Percentiles rank a stretch among this genome's conserved stretches.
These are phyloP conservation scores for Aspergillus heteromorphus DNA, from an alignment of 495 filamentous ascomycete species.

Conservation along the genomic window DNA sequence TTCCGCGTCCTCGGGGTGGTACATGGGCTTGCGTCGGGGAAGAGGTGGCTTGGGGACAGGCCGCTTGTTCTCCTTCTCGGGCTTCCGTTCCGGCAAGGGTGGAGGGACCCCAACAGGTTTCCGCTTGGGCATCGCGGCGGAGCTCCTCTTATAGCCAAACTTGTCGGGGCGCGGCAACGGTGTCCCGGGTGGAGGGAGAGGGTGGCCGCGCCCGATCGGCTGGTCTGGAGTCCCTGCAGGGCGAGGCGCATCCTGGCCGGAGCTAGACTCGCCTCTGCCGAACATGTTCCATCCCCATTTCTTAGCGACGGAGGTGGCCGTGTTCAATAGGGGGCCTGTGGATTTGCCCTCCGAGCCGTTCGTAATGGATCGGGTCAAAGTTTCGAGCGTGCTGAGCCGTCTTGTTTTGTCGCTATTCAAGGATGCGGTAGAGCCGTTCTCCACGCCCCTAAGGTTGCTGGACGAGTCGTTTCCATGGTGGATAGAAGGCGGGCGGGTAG, in stretches of 20 bases:
- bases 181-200: constrained; percentile 48
- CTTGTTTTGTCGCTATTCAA: constrained; percentile 27
- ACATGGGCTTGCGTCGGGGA: constrained; percentile 33
- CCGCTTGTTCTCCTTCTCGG: constrained; percentile 19
- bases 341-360: constrained; percentile 25
- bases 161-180: constrained; percentile 71
- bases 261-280: constrained; percentile 45
- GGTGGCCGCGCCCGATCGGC: constrained; percentile 66
- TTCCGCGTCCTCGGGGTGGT: constrained; percentile 15
- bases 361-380: constrained; percentile 30
- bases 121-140: constrained; percentile 55
- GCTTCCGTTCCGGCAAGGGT: constrained; percentile 25
- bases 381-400: constrained; percentile 39
- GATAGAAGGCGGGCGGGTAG: constrained; percentile 23
- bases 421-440: constrained; percentile 26
- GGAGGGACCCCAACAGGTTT: constrained; percentile 49
- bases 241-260: constrained; percentile 28
- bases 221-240: constrained; percentile 52
- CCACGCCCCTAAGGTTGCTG: constrained; percentile 25
- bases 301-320: constrained; percentile 71
- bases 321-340: constrained; percentile 51
- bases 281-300: constrained; percentile 79
- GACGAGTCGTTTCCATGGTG: constrained; percentile 22
- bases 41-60: constrained; percentile 26
- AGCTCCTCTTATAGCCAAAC: constrained; percentile 52